Evolutionary conservation across 1,284 basidiomycete species (phyloP), one percentile per base, ranked within the genome.

Genomic region (Cryptococcus amylolentus): DNA sequence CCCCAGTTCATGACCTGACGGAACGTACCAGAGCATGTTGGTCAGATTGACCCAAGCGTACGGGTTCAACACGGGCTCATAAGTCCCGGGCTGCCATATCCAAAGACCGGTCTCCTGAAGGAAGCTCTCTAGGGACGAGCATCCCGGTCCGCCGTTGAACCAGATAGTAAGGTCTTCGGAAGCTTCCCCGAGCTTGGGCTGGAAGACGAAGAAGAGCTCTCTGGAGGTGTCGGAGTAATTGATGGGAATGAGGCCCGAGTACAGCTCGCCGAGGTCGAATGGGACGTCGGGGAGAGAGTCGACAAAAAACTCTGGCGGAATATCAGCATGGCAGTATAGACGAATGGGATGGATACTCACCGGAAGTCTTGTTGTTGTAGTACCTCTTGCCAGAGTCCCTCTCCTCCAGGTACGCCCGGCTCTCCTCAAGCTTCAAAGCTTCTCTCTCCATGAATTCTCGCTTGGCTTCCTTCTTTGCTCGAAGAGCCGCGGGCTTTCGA

Each of bases 21-120:
- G n/a, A 27, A 44, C 41, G 16, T 27, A 62, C 59, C 59, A 67
- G 4, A 67, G 61, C 58, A 72, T 65, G 56, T 72, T 68, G 28
- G 69, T 68, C 14, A 90, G 77, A 66, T 91, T 90, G 1, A 87
- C 88, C 88, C 88, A 91, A 66, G 86, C 86, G 69, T 83, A 84
- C 60, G 86, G 81, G 62, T 91, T 92, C 2, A 75, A 76, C 0
- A 82, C 85, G 1, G 88, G 84, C 54, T 81, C 80, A 3, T 84
- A 85, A 61, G 84, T 83, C 2, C 88, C 88, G 47, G 66, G 79
- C 5, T 81, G 76, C 88, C 88, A 88, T 31, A 78, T 80, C 70
- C 89, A 80, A 0, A 86, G 87, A 83, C 90, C 90, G 65, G 89
- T 89, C 73, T 92, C 90, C 71, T 90, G 86, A 13, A 89, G 72